Base-by-base conservation (phyloP, 2,329 filamentous ascomycete species). In the Fonsecaea erecta region DNA sequence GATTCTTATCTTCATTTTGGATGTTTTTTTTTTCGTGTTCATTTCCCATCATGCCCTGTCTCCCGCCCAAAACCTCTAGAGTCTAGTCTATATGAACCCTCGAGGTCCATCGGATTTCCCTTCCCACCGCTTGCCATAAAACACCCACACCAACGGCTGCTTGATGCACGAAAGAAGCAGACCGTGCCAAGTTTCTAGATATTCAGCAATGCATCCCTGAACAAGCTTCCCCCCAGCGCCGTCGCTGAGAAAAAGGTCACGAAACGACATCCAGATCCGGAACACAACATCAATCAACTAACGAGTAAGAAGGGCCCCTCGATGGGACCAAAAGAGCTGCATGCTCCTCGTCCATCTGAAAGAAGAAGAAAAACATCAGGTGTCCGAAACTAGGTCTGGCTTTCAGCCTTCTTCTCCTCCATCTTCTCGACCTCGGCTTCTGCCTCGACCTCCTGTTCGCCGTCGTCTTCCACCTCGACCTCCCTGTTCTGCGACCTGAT, bases 401-500 rank as follows among this genome's bases (percentile, higher is more conserved):
- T 32, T 56, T 21, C 53, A 1, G 53, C 34, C 53, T 40, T 55
- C 18, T 61, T 48, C 43, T 48, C 43, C 8, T 24, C 18, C 7
- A 14, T 40, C 12, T 46, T 48, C 43, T 48, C 43, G 43, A 21
- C 21, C 18, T 24, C 43, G 28, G 28, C 8, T n/a, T n/a, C n/a
- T 4, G 28, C 28, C 28, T 30, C 28, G 11, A n/a, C 37, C 24
- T 21, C 16, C 30, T 56, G 18, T 18, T 57, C 35, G 3, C 37
- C 37, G 1, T 48, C 40, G 26, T 46, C 40, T 11, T 58, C 55
- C 37, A 43, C 37, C 16, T 26, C 8, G 21, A 24, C 43, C 2
- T 46, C 28, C 18, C 40, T 34, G 2, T 30, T 58, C 40, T 48
- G 55, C 18, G 43, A 26, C 18, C 60, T 63, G 18, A 77, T 66